These are phyloP conservation scores for Prunus fruticosa DNA, from an alignment of 306 rosid genomes.

Conservation along the genomic window DNA sequence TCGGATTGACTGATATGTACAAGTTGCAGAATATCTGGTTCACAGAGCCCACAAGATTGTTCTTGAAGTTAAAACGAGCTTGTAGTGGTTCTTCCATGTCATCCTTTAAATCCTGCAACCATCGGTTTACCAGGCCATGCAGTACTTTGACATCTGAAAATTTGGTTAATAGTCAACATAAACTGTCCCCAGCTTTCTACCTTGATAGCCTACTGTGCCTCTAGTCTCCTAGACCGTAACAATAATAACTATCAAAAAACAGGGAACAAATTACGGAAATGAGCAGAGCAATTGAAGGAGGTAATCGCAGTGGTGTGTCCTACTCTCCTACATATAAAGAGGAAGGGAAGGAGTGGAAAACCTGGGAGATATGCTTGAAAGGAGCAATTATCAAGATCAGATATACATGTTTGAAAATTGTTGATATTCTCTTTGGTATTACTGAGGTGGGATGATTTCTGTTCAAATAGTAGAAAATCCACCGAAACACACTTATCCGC, in stretches of 20 bases:
- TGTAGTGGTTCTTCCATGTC: constrained; percentile 54
- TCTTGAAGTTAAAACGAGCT: constrained; percentile 58
- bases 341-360: neutral
- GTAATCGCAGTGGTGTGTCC: neutral
- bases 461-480: constrained; percentile 67
- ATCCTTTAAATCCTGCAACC: constrained; percentile 63
- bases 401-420: constrained; percentile 42
- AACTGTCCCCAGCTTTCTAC: neutral
- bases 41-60: constrained; percentile 46
- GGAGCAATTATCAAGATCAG: constrained; percentile 69
- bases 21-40: constrained; percentile 65
- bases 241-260: neutral
- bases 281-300: neutral
- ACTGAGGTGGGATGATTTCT: constrained; percentile 54
- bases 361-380: constrained; percentile 62
- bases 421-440: constrained; percentile 42
- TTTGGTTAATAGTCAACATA: constrained; percentile 10
- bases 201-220: neutral
- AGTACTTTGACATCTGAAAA: constrained; percentile 69
- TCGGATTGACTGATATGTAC: constrained; percentile 40
- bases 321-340: neutral
- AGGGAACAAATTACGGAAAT: neutral
- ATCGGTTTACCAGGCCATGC: constrained; percentile 56
- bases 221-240: neutral
- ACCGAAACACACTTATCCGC: constrained; percentile 67